Percentiles rank a stretch among this genome's conserved stretches.
Conservation (phyloP, 2,329 filamentous ascomycete species). For the Cladophialophora chaetospira region DNA sequence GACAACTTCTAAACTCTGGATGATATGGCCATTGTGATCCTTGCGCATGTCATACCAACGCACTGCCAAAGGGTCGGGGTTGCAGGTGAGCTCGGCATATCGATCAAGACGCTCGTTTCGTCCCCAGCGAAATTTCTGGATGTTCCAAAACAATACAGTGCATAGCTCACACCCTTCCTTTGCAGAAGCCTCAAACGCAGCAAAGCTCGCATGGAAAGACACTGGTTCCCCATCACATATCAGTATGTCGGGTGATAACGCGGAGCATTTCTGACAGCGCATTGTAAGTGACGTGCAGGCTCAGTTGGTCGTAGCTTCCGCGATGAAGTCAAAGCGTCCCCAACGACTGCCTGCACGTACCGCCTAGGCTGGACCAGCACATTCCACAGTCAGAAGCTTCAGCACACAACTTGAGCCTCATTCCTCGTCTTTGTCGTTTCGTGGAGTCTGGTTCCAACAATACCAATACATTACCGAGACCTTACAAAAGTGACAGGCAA, state of each 20-base stretch:
- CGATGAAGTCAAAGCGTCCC: not conserved
- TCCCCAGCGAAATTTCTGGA: not conserved
- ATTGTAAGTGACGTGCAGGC: not conserved
- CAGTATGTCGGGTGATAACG: not conserved
- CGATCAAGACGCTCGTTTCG: not conserved
- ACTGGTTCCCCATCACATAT: not conserved
- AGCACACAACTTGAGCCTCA: not conserved
- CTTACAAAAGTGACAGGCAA: not conserved
- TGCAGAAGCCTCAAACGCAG: not conserved
- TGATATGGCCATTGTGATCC: not conserved
- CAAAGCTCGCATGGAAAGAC: not conserved
- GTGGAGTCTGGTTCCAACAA: not conserved
- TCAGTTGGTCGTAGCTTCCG: too few species aligned
- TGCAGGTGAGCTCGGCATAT: not conserved
- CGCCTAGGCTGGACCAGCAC: not conserved
- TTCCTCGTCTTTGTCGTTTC: not conserved
- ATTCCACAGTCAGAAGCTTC: not conserved
- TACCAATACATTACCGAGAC: slow-evolving; percentile 22
- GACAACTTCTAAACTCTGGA: not conserved
- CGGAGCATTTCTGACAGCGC: not conserved
- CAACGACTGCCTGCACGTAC: not conserved
- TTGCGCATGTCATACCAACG: not conserved
- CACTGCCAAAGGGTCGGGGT: not conserved
- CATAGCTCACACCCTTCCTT: not conserved
- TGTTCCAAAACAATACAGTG: not conserved